These are phyloP conservation scores for Colletotrichum melonis DNA, from an alignment of 2,329 filamentous ascomycete genomes.

Conservation along the genomic window DNA sequence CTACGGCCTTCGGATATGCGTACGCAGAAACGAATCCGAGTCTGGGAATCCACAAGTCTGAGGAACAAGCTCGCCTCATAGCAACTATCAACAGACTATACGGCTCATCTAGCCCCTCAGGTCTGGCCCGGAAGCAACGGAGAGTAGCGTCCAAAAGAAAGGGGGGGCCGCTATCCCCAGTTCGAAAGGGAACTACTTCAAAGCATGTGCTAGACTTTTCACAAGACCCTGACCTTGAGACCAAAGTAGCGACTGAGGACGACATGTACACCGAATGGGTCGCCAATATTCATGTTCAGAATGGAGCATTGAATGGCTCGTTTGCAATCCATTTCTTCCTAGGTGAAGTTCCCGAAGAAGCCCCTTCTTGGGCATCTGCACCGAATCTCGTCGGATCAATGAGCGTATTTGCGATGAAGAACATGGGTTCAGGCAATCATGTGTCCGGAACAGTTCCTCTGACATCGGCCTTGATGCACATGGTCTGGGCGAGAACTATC, in stretches of 20 bases:
- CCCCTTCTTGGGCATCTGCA: conserved; percentile 61
- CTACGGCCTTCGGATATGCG: conserved; percentile 75
- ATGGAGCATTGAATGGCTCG: conserved; percentile 69
- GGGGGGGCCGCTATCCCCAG: not conserved
- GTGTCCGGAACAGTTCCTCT: conserved; percentile 64
- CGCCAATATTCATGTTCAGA: conserved; percentile 72
- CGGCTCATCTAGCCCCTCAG: conserved; percentile 44
- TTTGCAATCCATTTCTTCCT: conserved; percentile 77
- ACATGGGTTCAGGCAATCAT: conserved; percentile 45
- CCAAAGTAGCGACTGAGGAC: conserved; percentile 35
- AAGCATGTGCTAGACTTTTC: conserved; percentile 10
- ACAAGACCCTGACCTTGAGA: not conserved
- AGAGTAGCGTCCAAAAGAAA: not conserved
- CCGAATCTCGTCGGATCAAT: conserved; percentile 71
- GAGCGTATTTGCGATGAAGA: conserved; percentile 62
- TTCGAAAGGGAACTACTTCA: conserved; percentile 34
- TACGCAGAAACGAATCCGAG: conserved; percentile 70
- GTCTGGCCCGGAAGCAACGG: conserved; percentile 28
- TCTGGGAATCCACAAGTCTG: conserved; percentile 48
- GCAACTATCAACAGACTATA: conserved; percentile 65
- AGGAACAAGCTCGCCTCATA: conserved; percentile 56
- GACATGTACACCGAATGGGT: conserved; percentile 72
- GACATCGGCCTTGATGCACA: conserved; percentile 59
- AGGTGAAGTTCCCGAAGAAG: conserved; percentile 60
- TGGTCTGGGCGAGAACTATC: conserved; percentile 51